Evolutionary conservation across 257 asterid genomes (phyloP).

Genomic region (Solanum raphanifolium): DNA sequence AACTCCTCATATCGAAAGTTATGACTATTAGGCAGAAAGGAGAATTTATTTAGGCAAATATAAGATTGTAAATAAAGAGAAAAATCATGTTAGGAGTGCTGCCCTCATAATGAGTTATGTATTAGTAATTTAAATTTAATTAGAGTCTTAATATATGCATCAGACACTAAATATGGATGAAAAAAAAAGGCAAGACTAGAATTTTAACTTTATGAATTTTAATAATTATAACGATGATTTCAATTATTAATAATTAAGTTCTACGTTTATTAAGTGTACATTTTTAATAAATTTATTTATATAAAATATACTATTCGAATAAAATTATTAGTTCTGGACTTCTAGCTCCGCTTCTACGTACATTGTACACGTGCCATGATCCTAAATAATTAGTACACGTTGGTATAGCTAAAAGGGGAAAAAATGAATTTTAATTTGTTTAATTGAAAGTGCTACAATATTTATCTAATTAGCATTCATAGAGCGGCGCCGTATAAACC

Average conservation of each 20-base stretch:
- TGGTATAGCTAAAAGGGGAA: neutral
- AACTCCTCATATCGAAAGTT: neutral
- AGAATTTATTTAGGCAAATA: neutral
- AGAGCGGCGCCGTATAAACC: neutral
- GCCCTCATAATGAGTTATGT: fast-evolving
- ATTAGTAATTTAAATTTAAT: too few species aligned
- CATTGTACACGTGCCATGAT: neutral
- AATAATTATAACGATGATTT: too few species aligned
- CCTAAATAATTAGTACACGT: neutral
- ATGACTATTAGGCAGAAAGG: neutral
- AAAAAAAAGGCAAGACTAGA: too few species aligned
- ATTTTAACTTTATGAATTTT: too few species aligned
- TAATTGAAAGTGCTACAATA: neutral
- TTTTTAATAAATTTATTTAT: neutral
- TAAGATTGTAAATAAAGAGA: neutral
- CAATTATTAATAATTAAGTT: too few species aligned
- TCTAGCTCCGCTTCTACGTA: neutral
- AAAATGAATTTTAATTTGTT: neutral
- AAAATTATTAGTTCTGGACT: neutral
- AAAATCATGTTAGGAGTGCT: fast-evolving
- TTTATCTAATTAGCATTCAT: neutral
- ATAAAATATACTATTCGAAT: neutral
- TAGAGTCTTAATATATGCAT: fast-evolving
- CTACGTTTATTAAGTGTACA: neutral
- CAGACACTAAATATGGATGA: fast-evolving